Conservation (phyloP, 1,284 basidiomycete species). For the Anthracocystis walkeri region DNA sequence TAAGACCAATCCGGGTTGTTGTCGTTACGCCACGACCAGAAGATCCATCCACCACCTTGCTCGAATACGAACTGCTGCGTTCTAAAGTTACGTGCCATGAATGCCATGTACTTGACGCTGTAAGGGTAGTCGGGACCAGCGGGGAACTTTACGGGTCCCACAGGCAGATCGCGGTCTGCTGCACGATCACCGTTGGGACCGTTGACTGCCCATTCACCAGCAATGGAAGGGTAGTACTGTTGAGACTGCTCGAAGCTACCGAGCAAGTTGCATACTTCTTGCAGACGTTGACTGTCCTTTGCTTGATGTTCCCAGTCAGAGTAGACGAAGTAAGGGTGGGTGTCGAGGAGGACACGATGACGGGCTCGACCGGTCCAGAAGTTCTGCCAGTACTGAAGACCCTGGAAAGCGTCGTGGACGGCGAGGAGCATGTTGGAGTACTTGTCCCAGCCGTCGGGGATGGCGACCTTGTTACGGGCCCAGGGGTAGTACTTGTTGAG, state of each 20-base stretch:
- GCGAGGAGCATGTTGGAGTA: constrained; percentile 70
- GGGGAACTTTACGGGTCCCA: constrained; percentile 58
- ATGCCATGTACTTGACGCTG: constrained; percentile 78
- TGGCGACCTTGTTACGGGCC: constrained; percentile 58
- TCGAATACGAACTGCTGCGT: constrained; percentile 75
- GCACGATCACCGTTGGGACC: constrained; percentile 58
- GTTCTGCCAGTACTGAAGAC: constrained; percentile 76
- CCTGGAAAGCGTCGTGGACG: constrained; percentile 88
- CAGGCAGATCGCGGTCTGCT: constrained; percentile 50
- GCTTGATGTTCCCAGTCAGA: constrained; percentile 42
- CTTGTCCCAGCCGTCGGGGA: constrained; percentile 40
- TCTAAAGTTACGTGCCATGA: constrained; percentile 85
- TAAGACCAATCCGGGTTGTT: constrained; percentile 68
- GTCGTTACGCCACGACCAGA: constrained; percentile 80
- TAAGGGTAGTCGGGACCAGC: constrained; percentile 54
- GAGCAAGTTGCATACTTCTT: constrained; percentile 48
- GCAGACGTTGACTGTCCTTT: constrained; percentile 51
- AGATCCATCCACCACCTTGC: constrained; percentile 77
- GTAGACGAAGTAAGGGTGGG: constrained; percentile 64
- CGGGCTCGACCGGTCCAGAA: constrained; percentile 51
- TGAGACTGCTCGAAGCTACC: constrained; percentile 41
- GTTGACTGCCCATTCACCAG: constrained; percentile 53
- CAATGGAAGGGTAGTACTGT: constrained; percentile 58
- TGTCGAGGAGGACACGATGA: constrained; percentile 59
- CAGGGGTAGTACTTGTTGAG: constrained; percentile 56